Base-by-base conservation (phyloP, 257 asterid genomes). In the Osmanthus fragrans region DNA sequence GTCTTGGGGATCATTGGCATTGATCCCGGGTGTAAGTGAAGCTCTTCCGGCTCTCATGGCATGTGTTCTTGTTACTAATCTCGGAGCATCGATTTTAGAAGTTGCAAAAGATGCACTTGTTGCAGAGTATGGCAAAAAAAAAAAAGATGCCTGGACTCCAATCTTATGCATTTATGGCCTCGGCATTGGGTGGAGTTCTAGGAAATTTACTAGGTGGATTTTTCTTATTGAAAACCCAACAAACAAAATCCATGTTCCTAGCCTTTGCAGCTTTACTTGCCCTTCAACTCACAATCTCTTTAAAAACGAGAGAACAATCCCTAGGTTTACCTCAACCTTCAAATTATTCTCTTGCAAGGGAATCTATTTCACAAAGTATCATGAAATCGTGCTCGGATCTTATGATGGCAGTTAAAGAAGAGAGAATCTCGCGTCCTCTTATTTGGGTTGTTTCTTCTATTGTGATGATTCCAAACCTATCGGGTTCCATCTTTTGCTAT, bases 401-500 rank as follows among this genome's bases (percentile, higher is more conserved):
- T 37, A 76, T 84, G 85, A 86, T 76, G 33, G 90, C 85, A 0
- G 84, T 89, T 36, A 86, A 74, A 71, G 96, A 89, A 0, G 88
- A 83, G 76, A 86, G 80, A 69, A 87, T 94, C n/a, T 75, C 37
- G 32, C 88, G 84, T 23, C 94, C 97, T 70, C 89, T 94, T 29
- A 15, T 85, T 37, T 94, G 96, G 96, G 78, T 89, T 8, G 89
- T 91, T 73, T 81, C 87, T 39, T 92, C 97, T 7, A 84, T 92
- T 72, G 7, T 85, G 63, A 25, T 78, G 6, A 88, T 87, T 79
- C 97, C 98, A 0, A 36, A 85, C 40, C 77, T 94, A 5, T 92
- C 98, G 4, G 98, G 97, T 70, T 91, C 98, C 0, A 47, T 90
- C 30, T 94, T 94, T 79, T 94, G 97, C 90, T 94, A 90, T 82